These are phyloP conservation scores for Cutaneotrichosporon cyanovorans DNA, from an alignment of 1,284 basidiomycete species.

Conservation along the genomic window DNA sequence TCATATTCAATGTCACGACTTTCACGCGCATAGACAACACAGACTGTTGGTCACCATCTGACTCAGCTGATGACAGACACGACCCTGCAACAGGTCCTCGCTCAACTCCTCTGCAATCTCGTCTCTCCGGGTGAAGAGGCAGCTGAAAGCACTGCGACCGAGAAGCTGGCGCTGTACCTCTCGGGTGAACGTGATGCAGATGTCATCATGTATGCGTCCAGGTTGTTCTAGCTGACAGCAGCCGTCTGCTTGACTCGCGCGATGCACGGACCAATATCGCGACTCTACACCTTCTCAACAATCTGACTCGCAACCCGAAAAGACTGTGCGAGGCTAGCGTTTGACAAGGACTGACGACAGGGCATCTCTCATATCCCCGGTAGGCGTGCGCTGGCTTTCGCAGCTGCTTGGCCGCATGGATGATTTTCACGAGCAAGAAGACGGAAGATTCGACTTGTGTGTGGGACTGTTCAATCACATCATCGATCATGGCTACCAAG, in stretches of 20 bases:
- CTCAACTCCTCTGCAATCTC: constrained; percentile 41
- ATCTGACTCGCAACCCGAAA: constrained; percentile 57
- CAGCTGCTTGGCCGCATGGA: constrained; percentile 56
- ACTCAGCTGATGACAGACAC: constrained; percentile 22
- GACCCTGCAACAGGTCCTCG: constrained; percentile 28
- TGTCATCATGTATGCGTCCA: constrained; percentile 58
- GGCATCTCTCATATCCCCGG: constrained; percentile 11
- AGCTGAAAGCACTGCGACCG: constrained; percentile 12
- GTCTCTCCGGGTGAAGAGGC: constrained; percentile 27
- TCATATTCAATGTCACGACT: constrained; percentile 37
- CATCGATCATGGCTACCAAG: constrained; percentile 39
- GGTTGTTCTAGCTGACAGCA: constrained; percentile 34
- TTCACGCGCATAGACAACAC: constrained; percentile 36
- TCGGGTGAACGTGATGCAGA: constrained; percentile 42
- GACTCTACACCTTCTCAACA: constrained; percentile 62
- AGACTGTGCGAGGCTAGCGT: constrained; percentile 52
- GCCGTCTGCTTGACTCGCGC: constrained; percentile 63
- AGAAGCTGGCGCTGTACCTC: constrained; percentile 23
- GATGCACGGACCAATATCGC: constrained; percentile 58
- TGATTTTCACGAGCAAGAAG: constrained; percentile 56
- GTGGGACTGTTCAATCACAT: constrained; percentile 51
- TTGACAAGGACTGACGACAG: neutral
- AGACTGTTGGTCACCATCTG: constrained; percentile 18
- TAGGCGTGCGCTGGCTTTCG: constrained; percentile 27
- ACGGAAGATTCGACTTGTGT: constrained; percentile 64